These are phyloP conservation scores for Gymnopilus junonius DNA, from an alignment of 768 basidiomycete genomes.

Conservation along the genomic window DNA sequence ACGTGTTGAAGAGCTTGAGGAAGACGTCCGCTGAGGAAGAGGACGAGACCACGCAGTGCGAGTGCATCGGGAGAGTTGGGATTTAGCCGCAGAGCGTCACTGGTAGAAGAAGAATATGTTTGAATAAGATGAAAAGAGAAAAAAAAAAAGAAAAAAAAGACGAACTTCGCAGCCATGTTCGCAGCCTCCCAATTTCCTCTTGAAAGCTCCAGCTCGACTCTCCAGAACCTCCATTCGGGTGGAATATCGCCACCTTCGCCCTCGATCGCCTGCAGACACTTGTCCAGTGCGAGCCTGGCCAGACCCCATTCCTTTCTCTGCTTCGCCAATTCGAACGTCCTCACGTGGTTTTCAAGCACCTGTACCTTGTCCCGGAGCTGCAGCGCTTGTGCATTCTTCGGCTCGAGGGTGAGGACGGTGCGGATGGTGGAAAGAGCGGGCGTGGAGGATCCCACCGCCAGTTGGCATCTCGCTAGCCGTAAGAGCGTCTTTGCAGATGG, in stretches of 20 bases:
- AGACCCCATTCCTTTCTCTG: constrained; percentile 73
- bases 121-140: neutral
- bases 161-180: constrained; percentile 73
- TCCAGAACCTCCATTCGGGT: constrained; percentile 80
- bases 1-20: constrained; percentile 75
- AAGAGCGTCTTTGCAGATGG: constrained; percentile 81
- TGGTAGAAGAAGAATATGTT: constrained; percentile 28
- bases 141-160: constrained; percentile 17
- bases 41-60: constrained; percentile 74
- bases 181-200: constrained; percentile 78
- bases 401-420: constrained; percentile 63
- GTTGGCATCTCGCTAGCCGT: constrained; percentile 83
- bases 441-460: constrained; percentile 73
- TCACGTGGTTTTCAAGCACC: constrained; percentile 66
- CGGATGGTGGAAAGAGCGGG: constrained; percentile 72
- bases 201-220: constrained; percentile 77
- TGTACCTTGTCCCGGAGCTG: constrained; percentile 66
- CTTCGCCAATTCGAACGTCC: constrained; percentile 62
- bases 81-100: constrained; percentile 75
- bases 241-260: constrained; percentile 79
- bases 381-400: constrained; percentile 59
- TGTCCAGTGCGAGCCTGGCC: constrained; percentile 80
- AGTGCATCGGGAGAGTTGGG: constrained; percentile 81
- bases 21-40: constrained; percentile 75
- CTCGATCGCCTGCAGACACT: constrained; percentile 73